Base-by-base conservation (phyloP, 805 yeast species). In the Candida boidinii region DNA sequence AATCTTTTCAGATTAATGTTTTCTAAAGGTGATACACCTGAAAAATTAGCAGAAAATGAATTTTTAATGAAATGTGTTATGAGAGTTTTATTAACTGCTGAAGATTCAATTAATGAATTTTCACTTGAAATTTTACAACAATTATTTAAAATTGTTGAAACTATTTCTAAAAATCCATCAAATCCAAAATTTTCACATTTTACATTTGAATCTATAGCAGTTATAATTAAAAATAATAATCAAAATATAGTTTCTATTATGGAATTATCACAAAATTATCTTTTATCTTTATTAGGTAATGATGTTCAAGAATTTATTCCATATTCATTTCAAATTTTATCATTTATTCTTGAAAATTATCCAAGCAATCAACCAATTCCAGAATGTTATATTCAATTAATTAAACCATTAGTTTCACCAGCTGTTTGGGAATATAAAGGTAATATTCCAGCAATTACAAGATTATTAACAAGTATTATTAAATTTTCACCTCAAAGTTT, bases 281-380 rank as follows among this genome's bases (percentile, higher is more conserved):
- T 84, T 36, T 60, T 88, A 39, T 58, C 60, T 1, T 73, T 88
- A 19, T 64, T 92, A 35, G 79, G 83, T 15, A 76, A 76, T 31
- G 97, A 92, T 46, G 82, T 92, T 29, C 90, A 88, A 46, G 99
- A 92, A 60, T 92, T 92, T 52, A 77, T 84, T 13, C 96, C 97
- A 9, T 92, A 92, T 50, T 77, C 81, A 5, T 81, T 94, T 58
- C 99, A 92, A 61, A 68, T 92, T n/a, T 64, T 92, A 37, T 79
- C 96, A 1, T 86, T 62, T 51, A 56, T 84, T 41, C 64, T 92
- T 28, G 94, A 83, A 43, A 61, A 63, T 15, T 66, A 70, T 26
- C 82, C 83, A 4, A 44, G 39, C 4, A 41, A 54, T 2, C 45
- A 58, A 1, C 62, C 68, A 2, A 62, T 92, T 17, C 92, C 96